Base-by-base conservation (phyloP, 2,329 filamentous ascomycete species). In the Tricladium varicosporioides region DNA sequence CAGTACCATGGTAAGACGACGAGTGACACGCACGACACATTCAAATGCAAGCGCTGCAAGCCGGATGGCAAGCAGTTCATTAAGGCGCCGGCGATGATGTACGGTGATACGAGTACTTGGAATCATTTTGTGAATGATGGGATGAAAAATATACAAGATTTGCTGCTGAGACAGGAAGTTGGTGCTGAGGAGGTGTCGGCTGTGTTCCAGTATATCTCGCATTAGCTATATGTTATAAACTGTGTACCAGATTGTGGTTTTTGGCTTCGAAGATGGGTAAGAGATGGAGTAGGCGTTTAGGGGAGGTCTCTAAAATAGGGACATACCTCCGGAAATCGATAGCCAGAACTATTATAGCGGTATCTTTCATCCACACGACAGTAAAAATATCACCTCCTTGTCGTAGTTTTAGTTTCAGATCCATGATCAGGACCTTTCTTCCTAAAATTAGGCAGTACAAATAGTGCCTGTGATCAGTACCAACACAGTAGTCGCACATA, bases 101-200 rank as follows among this genome's bases (percentile, higher is more conserved):
- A 99, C 69, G 94, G 94, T 52, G 94, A 99, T 69, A 97, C 94
- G 18, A 97, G 92, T 74, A 93, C 91, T n/a, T 99, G 94, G 94
- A 99, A 99, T 69, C 94, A 99, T 73, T 96, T 97, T 74, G 83
- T 88, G 45, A 97, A 96, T 67, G 83, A 86, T 2, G 87, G 84
- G 0, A 74, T 99, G 69, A 82, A 84, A 62, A 81, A 83, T 58
- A 99, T 99, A 58, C 93, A 99, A 73, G 94, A 99, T 76, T 74
- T 97, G 70, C 70, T 99, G 69, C 76, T 99, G 49, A 82, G 93
- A 63, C 94, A 97, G 73, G 94, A 99, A 75, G 84, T 82, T 57
- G 82, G 80, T 3, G 86, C 93, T 72, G 76, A 80, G 19, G 89
- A 91, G 68, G 92, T 99, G 8, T 97, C 91, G 62, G 91, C 93